These are phyloP conservation scores for Chlamydomonas sp. DNA, from an alignment of 139 green algal genomes.

Conservation along the genomic window DNA sequence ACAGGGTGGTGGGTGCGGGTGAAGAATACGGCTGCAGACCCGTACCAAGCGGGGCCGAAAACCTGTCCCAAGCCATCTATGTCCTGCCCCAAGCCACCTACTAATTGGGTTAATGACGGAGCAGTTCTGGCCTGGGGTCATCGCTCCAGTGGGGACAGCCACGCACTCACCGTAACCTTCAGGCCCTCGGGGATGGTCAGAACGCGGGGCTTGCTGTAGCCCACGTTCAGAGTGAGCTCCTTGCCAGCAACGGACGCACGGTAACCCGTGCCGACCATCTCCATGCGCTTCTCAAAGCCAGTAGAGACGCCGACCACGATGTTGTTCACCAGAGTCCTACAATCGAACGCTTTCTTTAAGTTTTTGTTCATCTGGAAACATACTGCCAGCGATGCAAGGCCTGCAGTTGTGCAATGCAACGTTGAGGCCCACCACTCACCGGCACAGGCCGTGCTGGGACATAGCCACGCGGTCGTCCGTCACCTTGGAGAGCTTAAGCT, in stretches of 20 bases:
- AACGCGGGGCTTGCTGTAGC: conserved; percentile 90
- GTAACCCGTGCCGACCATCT: conserved; percentile 94
- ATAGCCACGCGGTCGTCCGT: conserved; percentile 63
- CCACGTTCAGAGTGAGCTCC: conserved; percentile 91
- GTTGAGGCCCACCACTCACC: conserved; percentile 42
- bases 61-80: too few relatives aligned
- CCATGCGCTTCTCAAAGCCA: conserved; percentile 83
- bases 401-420: background rate
- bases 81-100: too few relatives aligned
- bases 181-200: conserved; percentile 90
- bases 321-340: conserved; percentile 89
- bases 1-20: too few relatives aligned
- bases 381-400: background rate
- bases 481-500: conserved; percentile 61
- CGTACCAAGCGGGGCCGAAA: too few relatives aligned
- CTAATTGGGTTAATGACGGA: too few relatives aligned
- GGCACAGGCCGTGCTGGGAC: conserved; percentile 75
- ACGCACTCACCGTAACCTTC: conserved; percentile 70
- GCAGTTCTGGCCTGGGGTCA: too few relatives aligned
- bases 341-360: background rate
- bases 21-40: too few relatives aligned
- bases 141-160: too few relatives aligned
- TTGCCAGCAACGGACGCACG: conserved; percentile 78
- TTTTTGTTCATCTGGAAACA: background rate
- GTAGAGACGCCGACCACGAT: conserved; percentile 91